Evolutionary conservation across 768 basidiomycete genomes (phyloP), one percentile per base, ranked within the genome.

Genomic region (Pleurotus salmoneostramineus): DNA sequence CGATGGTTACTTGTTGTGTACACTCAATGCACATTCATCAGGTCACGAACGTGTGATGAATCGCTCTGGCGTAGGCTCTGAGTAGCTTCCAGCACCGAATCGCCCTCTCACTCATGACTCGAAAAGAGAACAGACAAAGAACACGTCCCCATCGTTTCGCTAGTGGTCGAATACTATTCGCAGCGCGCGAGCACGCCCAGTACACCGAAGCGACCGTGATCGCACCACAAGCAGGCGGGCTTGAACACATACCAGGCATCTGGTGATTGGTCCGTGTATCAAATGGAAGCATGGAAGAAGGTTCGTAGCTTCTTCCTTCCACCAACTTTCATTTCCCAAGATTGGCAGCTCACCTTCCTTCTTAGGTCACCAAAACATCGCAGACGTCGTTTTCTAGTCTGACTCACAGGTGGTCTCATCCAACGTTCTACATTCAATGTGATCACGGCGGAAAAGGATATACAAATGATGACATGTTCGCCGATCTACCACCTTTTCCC

Each of bases 51-150:
- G 61, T 1, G 21, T 72, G 4, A 27, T 27, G 21, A 27, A 27
- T 27, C 21, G 21, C 21, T 1, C 21, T 27, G 21, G 21, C 21
- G 21, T 27, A 27, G 21, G 21, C 21, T 27, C 21, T 27, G 21
- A 27, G 21, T 27, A 46, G 56, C 3, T 67, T 78, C 42, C 58
- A 65, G 57, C 80, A 81, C 66, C 72, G 79, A 4, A 63, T 80
- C 33, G 75, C 76, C 4, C 72, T 78, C 48, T 74, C 79, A 0
- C 80, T 80, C 5, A 55, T 78, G 15, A 81, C 79, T 0, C 76
- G 80, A n/a, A n/a, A 34, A 58, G 48, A 69, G 79, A 21, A 74
- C 73, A 12, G 62, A 62, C 48, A 40, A 55, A 3, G 42, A 52
- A 10, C 59, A 75, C 52, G 71, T 75, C 4, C 74, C 66, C 3